phyloP scores from a whole-genome alignment of 2,329 filamentous ascomycete genomes.

The Claviceps purpurea region DNA sequence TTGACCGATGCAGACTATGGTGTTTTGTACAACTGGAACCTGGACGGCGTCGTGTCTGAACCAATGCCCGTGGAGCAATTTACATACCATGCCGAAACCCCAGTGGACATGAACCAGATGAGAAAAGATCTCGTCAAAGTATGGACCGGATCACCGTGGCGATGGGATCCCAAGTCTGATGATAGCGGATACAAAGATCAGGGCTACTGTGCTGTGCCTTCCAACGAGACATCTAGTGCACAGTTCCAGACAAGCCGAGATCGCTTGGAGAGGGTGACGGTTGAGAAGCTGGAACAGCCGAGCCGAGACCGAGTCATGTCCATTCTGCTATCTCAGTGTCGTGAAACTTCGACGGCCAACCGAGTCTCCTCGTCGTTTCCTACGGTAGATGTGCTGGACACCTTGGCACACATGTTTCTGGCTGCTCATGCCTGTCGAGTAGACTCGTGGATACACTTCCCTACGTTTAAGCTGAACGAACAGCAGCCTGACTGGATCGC shows the following conservation, averaged over 20 bases:
- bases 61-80: conserved; percentile 11
- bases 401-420: conserved; percentile 46
- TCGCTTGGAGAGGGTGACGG: conserved; percentile 25
- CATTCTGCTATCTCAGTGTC: conserved; percentile 47
- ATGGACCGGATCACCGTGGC: conserved; percentile 37
- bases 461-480: conserved; percentile 41
- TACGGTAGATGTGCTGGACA: conserved; percentile 45
- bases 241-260: conserved; percentile 26
- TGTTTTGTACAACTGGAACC: conserved; percentile 35
- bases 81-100: conserved; percentile 20
- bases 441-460: conserved; percentile 48
- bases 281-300: conserved; percentile 30
- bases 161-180: conserved; percentile 31
- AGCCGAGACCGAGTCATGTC: conserved; percentile 50
- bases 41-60: conserved; percentile 20
- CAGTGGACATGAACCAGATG: conserved; percentile 31
- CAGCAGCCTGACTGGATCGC: conserved; percentile 47
- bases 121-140: conserved; percentile 32
- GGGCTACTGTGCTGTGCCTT: conserved; percentile 29
- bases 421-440: conserved; percentile 42
- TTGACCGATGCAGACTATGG: conserved; percentile 39
- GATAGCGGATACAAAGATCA: conserved; percentile 32
- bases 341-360: conserved; percentile 32
- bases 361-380: conserved; percentile 49
- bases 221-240: conserved; percentile 22